phyloP scores from a whole-genome alignment of 495 filamentous ascomycete species.

The Neurospora hispaniola region DNA sequence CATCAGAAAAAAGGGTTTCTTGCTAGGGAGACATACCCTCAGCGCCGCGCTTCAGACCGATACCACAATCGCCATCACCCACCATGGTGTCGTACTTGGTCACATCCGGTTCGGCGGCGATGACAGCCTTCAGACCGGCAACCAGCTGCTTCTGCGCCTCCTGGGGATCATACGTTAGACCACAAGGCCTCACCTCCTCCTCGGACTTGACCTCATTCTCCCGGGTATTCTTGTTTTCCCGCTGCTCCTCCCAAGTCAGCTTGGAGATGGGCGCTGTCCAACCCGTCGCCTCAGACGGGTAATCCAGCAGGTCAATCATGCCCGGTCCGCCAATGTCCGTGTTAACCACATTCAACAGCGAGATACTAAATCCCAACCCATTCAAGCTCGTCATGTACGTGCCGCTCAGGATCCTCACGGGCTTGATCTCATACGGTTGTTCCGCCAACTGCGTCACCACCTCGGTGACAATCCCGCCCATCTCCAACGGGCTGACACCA shows the following conservation, averaged over 20 bases:
- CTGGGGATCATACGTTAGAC: constrained; percentile 45
- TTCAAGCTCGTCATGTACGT: constrained; percentile 85
- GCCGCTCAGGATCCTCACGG: constrained; percentile 54
- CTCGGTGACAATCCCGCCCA: constrained; percentile 83
- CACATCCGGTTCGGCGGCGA: constrained; percentile 70
- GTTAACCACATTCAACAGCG: constrained; percentile 69
- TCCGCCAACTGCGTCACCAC: constrained; percentile 62
- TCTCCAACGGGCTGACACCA: constrained; percentile 78
- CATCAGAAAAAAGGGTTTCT: neutral
- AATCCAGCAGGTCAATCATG: constrained; percentile 81
- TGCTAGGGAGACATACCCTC: constrained; percentile 45
- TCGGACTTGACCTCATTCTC: constrained; percentile 29
- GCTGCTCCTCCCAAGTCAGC: constrained; percentile 44
- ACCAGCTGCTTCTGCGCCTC: constrained; percentile 48
- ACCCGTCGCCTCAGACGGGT: constrained; percentile 71
- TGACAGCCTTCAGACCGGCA: constrained; percentile 59
- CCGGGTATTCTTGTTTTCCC: constrained; percentile 28
- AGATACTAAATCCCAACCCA: constrained; percentile 84
- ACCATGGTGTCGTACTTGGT: constrained; percentile 87
- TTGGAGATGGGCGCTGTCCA: constrained; percentile 69
- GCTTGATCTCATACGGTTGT: constrained; percentile 57
- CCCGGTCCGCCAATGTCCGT: constrained; percentile 68
- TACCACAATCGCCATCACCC: constrained; percentile 92
- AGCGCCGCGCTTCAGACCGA: constrained; percentile 80
- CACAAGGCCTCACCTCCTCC: constrained; percentile 50